phyloP scores from a whole-genome alignment of 495 filamentous ascomycete genomes.

The Rostrohypoxylon terebratum region DNA sequence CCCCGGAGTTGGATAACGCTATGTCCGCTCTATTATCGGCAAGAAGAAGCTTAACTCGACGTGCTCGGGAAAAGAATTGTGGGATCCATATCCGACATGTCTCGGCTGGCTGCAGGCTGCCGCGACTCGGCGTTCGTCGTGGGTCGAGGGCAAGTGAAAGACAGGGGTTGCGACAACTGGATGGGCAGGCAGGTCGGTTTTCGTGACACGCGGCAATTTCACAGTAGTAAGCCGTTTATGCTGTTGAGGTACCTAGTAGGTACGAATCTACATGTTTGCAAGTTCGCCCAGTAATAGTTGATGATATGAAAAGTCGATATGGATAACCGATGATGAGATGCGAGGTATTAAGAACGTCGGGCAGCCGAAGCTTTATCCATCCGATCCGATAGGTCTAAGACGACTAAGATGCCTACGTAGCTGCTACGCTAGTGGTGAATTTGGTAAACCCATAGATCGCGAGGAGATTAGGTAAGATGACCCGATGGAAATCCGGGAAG shows the following conservation, averaged over 20 bases:
- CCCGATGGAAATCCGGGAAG: constrained; percentile 18
- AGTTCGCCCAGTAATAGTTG: constrained; percentile 9
- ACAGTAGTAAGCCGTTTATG: not conserved
- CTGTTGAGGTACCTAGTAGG: not conserved
- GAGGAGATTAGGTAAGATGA: constrained; percentile 37
- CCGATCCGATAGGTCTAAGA: constrained; percentile 38
- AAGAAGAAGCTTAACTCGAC: constrained; percentile 18
- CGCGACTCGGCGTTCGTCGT: constrained; percentile 36
- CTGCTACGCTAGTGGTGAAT: not conserved
- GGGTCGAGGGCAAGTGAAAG: constrained; percentile 21
- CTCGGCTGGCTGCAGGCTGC: constrained; percentile 38
- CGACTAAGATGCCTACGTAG: constrained; percentile 11
- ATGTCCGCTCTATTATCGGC: not conserved
- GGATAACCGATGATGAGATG: not conserved
- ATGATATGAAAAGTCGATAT: too few species aligned
- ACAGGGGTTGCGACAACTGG: constrained; percentile 23
- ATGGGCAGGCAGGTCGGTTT: constrained; percentile 9
- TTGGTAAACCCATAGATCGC: constrained; percentile 16
- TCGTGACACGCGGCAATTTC: not conserved
- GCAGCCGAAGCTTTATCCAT: constrained; percentile 10
- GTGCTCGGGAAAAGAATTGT: constrained; percentile 29
- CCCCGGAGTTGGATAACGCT: not conserved
- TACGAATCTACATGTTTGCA: not conserved
- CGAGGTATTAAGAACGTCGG: constrained; percentile 4
- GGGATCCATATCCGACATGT: constrained; percentile 42